phyloP scores from a whole-genome alignment of 1,284 basidiomycete species.

The Heterobasidion annosum region DNA sequence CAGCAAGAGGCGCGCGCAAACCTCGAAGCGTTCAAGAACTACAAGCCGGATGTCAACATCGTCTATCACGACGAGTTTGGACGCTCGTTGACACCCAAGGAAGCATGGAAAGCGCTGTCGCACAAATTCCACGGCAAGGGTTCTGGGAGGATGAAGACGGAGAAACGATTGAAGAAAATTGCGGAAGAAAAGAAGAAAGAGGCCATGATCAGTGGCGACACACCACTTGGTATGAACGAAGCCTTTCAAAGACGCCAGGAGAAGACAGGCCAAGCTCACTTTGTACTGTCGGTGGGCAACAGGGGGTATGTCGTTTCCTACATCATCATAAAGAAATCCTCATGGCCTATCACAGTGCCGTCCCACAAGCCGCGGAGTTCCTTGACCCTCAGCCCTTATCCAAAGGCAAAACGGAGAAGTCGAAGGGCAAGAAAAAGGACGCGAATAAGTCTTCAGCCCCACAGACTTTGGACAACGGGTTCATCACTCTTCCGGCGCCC shows the following conservation, averaged over 20 bases:
- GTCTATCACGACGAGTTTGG: constrained; percentile 97
- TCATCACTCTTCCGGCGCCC: constrained; percentile 62
- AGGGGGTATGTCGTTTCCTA: constrained; percentile 56
- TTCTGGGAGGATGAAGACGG: constrained; percentile 88
- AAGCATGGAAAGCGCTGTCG: constrained; percentile 93
- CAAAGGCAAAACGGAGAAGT: constrained; percentile 70
- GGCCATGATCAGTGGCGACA: constrained; percentile 89
- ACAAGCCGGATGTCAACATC: constrained; percentile 96
- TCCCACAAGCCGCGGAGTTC: constrained; percentile 72
- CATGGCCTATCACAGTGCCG: constrained; percentile 42
- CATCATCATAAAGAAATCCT: constrained; percentile 6
- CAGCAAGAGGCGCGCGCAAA: constrained; percentile 83
- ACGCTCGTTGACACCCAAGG: constrained; percentile 83
- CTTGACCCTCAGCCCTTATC: constrained; percentile 67
- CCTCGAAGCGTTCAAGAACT: constrained; percentile 82
- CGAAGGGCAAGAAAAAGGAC: constrained; percentile 70
- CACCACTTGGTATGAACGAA: constrained; percentile 84
- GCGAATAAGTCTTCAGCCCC: constrained; percentile 35
- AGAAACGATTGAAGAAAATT: constrained; percentile 90
- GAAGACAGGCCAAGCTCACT: constrained; percentile 89
- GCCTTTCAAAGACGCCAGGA: constrained; percentile 88
- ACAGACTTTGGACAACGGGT: constrained; percentile 45
- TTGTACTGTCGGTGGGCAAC: constrained; percentile 89
- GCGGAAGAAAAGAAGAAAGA: constrained; percentile 88
- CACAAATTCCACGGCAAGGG: constrained; percentile 97